Base-by-base conservation (phyloP, 2,329 filamentous ascomycete species). In the Microsporum canis region DNA sequence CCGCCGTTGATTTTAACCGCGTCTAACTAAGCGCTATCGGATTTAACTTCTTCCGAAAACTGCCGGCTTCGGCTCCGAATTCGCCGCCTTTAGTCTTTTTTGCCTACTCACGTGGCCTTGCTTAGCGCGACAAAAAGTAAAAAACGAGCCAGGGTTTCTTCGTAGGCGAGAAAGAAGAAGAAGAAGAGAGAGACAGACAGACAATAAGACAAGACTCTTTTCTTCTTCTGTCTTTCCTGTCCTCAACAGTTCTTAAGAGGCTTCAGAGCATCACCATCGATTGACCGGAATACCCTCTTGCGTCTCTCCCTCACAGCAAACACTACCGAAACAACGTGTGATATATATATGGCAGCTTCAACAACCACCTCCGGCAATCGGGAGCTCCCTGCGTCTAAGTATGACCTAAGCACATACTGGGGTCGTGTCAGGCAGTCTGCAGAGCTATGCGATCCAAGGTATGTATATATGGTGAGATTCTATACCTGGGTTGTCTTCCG, bases 401-500 rank as follows among this genome's bases (percentile, higher is more conserved):
- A 95, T 82, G 89, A 99, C 73, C 81, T 99, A 70, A 84, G 77
- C 72, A 96, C 91, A 55, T 99, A 99, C 78, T 94, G 89, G 89
- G 94, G 94, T 66, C 86, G 94, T 62, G 94, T 97, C 71, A 84
- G 83, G 77, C 92, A 99, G 78, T 86, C 91, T 17, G 87, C 89
- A 63, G 86, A 91, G 69, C 85, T 99, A 69, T 88, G 91, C 72
- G 94, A 99, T 80, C 94, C 94, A 67, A 94, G 91, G 92, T 97
- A 81, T 85, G 10, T 12, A 12, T 27, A 23, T 39, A 33, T 23
- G 12, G 17, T 53, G 27, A 6, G 33, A 14, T 7, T 31, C 23
- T 14, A 49, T 29, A 55, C 7, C 23, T 5, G 29, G 49, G 49
- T 14, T 14, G 45, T 12, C 45, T 29, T 27, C 17, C 14, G 49